Evolutionary conservation across 768 basidiomycete species (phyloP), one percentile per base, ranked within the genome.

Genomic region (Auriscalpium vulgare): DNA sequence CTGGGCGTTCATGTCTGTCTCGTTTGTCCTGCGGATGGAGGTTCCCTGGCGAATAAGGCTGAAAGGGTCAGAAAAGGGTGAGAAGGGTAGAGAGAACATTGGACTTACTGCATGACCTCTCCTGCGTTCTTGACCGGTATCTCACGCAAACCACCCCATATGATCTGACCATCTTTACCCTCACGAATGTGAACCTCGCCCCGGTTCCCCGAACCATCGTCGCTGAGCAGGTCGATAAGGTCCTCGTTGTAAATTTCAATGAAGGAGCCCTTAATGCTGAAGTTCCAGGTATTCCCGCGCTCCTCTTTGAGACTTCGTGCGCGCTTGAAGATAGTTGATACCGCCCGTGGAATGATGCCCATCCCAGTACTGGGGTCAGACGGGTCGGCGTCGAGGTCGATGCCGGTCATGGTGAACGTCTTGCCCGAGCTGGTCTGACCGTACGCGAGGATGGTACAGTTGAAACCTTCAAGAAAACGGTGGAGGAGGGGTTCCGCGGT

Each of bases 221-320:
- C 74, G 54, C 84, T 84, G 52, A 99, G 78, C 51, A 99, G 78
- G 76, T 99, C 97, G 68, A 98, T 91, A 51, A 99, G 82, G 73
- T 99, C 97, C 74, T 99, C 97, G 71, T 99, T 98, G 74, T 99
- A 98, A 53, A 99, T 82, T 78, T 99, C 97, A 61, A 99, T 85
- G 75, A 95, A 99, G 21, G 91, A 93, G 51, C 89, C 89, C 72
- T 91, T 94, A 67, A 93, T 74, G 60, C 70, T 81, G 67, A 77
- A 93, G 56, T 78, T 87, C 91, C 89, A 95, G 44, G 83, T 73
- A 59, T 77, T 77, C 38, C 77, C 83, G 35, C 90, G 84, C 67
- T 85, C 86, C 66, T 84, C 87, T 72, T 83, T 91, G 54, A 87
- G 74, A 68, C 88, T 83, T 65, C 80, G 82, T 46, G 89, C 87